These are phyloP conservation scores for Exserohilum rostratum DNA, from an alignment of 2,329 filamentous ascomycete genomes.

Conservation along the genomic window DNA sequence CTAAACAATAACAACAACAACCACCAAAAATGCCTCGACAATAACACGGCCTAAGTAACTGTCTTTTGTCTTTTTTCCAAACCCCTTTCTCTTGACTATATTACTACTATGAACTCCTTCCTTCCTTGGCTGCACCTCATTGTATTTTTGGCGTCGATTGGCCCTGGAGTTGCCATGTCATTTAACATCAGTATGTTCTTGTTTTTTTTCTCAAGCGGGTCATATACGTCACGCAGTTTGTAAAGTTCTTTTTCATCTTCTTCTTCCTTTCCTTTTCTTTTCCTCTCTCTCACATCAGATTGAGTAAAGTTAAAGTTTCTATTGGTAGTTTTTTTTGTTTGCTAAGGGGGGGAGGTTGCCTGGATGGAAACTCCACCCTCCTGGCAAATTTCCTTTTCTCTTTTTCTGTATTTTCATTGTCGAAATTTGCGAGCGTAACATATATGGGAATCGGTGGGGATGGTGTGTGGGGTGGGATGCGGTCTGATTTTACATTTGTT, in stretches of 20 bases:
- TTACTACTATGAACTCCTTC: not conserved
- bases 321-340: too few species aligned
- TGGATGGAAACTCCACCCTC: too few species aligned
- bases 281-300: too few species aligned
- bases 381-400: not conserved
- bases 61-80: not conserved
- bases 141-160: not conserved
- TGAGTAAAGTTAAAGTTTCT: too few species aligned
- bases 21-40: not conserved
- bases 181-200: too few species aligned
- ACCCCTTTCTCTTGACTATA: constrained; percentile 5
- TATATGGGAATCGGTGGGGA: too few species aligned
- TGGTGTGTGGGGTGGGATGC: too few species aligned
- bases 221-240: too few species aligned
- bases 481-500: not conserved
- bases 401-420: not conserved
- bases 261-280: not conserved
- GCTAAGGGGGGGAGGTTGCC: too few species aligned
- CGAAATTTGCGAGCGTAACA: too few species aligned
- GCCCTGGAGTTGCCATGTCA: not conserved
- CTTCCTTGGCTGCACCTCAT: too few species aligned
- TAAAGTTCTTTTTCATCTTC: not conserved
- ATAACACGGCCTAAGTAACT: not conserved
- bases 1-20: not conserved
- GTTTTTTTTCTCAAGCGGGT: too few species aligned